Percentiles rank a stretch among this genome's conserved stretches.
These are phyloP conservation scores for Mycosphaerella arachidis DNA, from an alignment of 2,329 filamentous ascomycete species.

Conservation along the genomic window DNA sequence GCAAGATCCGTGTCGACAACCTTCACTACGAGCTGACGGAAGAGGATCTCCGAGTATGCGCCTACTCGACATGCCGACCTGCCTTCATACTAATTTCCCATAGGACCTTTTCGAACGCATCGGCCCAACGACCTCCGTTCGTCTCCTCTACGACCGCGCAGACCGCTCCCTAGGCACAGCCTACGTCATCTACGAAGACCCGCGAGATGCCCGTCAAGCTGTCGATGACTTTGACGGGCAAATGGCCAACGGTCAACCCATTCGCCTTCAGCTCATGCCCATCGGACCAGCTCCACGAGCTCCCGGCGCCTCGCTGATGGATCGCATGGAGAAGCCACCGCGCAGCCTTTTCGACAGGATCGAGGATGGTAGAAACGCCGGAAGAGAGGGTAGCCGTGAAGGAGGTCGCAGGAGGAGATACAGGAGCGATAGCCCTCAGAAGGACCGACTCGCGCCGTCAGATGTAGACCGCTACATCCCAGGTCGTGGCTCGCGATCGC, in stretches of 20 bases:
- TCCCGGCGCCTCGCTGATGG: constrained; percentile 43
- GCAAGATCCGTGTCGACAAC: constrained; percentile 78
- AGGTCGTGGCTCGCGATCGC: constrained; percentile 52
- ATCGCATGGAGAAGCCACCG: constrained; percentile 46
- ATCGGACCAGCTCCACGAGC: constrained; percentile 41
- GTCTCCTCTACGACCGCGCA: constrained; percentile 78
- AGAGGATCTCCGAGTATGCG: constrained; percentile 36
- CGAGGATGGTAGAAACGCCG: constrained; percentile 38
- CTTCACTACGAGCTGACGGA: constrained; percentile 88
- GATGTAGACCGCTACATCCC: constrained; percentile 79
- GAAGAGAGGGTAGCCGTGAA: constrained; percentile 3
- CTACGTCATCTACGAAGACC: constrained; percentile 71
- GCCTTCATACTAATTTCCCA: constrained; percentile 5
- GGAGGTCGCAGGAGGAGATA: constrained; percentile 17
- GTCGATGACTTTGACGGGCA: constrained; percentile 80
- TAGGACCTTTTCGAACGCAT: constrained; percentile 79
- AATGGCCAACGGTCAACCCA: constrained; percentile 80
- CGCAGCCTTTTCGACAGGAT: constrained; percentile 65
- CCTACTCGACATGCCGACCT: background rate
- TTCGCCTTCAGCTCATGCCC: constrained; percentile 66
- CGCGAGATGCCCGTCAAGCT: constrained; percentile 68
- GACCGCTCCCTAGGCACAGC: constrained; percentile 83
- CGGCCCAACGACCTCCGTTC: constrained; percentile 64
- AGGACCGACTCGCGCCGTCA: constrained; percentile 55
- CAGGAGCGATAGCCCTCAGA: constrained; percentile 44